Base-by-base conservation (phyloP, 768 basidiomycete genomes). In the Auricularia sp. region DNA sequence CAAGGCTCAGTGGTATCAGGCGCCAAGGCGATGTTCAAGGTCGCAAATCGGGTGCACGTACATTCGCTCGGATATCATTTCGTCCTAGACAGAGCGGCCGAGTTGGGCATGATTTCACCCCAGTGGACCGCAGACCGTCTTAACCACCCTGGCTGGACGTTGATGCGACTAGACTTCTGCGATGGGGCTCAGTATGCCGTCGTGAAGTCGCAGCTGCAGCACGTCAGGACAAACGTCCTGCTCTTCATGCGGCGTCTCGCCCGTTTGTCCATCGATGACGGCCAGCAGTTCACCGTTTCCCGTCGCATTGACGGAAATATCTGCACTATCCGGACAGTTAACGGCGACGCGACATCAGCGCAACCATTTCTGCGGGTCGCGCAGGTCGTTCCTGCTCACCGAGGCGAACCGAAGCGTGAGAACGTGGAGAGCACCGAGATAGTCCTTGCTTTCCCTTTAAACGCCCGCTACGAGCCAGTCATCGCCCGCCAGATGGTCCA, bases 21-120 rank as follows among this genome's bases (percentile, higher is more conserved):
- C 4, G 73, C 73, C 67, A 73, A 73, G 63, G 68, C 72, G 10
- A 72, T 73, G 18, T 73, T 73, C 61, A 71, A 69, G n/a, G 69
- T 73, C 45, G 70, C 72, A 13, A 54, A 71, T 21, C 13, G 54
- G 14, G 72, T 73, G 4, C 56, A 68, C 62, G 69, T 73, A 37
- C 65, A 65, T 7, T 73, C 72, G 1, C 47, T 67, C 18, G 59
- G 65, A 18, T 73, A 65, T 34, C 66, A 66, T 2, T 73, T 73
- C 65, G 54, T 66, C 24, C 69, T 73, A 29, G 67, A 73, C 59
- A 64, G 64, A 4, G 63, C 51, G 8, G 14, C 51, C 18, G 42
- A 34, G 1, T 65, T 72, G 10, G 72, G 72, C n/a, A 73, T 73
- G 72, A 70, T 73, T 24, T 70, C 70, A 0, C 72, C 72, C 1